Evolutionary conservation across 2,329 filamentous ascomycete genomes (phyloP).

Genomic region (Coniella lustricola): DNA sequence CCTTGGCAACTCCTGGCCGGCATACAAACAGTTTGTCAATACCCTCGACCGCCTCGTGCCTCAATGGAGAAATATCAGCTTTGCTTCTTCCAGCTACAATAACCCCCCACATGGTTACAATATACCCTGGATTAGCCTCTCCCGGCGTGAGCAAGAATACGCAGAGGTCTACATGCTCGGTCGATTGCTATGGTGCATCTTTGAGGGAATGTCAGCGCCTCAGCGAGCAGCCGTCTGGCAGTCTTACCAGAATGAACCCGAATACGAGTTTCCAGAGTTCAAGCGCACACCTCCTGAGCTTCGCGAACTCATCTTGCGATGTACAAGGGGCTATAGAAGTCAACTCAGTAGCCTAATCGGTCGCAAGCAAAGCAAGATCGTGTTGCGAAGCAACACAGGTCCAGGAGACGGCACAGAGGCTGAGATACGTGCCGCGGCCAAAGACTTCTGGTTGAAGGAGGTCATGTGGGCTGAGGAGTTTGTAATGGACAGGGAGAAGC

Average conservation of each 20-base stretch:
- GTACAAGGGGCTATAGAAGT: slow-evolving; percentile 41
- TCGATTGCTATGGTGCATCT: slow-evolving; percentile 55
- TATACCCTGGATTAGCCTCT: slow-evolving; percentile 49
- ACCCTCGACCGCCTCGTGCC: slow-evolving; percentile 39
- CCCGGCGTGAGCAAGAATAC: slow-evolving; percentile 43
- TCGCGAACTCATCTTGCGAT: slow-evolving; percentile 41
- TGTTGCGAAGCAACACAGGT: slow-evolving; percentile 25
- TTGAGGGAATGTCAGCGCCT: slow-evolving; percentile 52
- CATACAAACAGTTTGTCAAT: slow-evolving; percentile 31
- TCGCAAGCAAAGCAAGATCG: slow-evolving; percentile 38
- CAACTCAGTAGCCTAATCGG: slow-evolving; percentile 39
- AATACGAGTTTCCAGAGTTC: slow-evolving; percentile 50
- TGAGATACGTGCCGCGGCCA: slow-evolving; percentile 26
- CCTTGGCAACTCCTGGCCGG: slow-evolving; percentile 23
- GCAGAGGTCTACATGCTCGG: slow-evolving; percentile 59
- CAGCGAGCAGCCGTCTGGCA: slow-evolving; percentile 52
- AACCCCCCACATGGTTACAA: slow-evolving; percentile 47
- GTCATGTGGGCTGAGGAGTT: slow-evolving; percentile 41
- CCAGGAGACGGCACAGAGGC: slow-evolving; percentile 28
- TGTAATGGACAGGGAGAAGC: slow-evolving; percentile 32
- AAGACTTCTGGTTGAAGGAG: slow-evolving; percentile 42
- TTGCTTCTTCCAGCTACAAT: slow-evolving; percentile 36
- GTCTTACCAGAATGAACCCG: slow-evolving; percentile 50
- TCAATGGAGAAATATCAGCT: slow-evolving; percentile 35
- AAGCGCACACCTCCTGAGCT: slow-evolving; percentile 38